Evolutionary conservation across 2,329 filamentous ascomycete genomes (phyloP), one percentile per base, ranked within the genome.

Genomic region (Hypoxylon sp.): DNA sequence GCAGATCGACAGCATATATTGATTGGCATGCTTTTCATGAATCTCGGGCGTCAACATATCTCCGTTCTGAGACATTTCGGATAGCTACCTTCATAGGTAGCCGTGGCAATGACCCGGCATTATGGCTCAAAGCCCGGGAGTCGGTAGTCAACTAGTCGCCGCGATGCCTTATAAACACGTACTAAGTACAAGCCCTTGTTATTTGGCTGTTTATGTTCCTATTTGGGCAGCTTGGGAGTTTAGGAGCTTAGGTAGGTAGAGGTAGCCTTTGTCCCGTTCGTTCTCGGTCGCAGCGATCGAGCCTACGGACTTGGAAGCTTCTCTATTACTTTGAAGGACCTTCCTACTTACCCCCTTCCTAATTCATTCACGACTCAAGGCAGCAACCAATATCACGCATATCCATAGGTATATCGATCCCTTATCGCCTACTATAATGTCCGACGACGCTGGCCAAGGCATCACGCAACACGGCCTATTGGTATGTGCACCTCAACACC

Each of bases 361-460:
- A 42, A 19, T 42, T 17, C 13, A 48, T 48, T 21, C 24, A 6
- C 13, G 2, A 27, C 46, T 48, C 24, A 48, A 48, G 46, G 10
- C 3, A 3, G 46, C 2, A 48, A 13, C 46, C 21, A 15, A 48
- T 10, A 44, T n/a, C 39, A 37, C 11, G 13, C 3, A 37, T 37
- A 11, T 37, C 11, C 32, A 37, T 6, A 32, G 7, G 13, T 37
- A 37, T 44, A 3, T 44, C n/a, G n/a, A 44, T 17, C 17, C 4
- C 0, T 44, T 19, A 10, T 44, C 17, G 17, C 39, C 8, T 44
- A 2, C 19, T n/a, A 44, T 6, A 19, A 44, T 44, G 39, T 44
- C 39, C 47, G 56, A 72, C 47, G 56, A 72, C 17, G 62, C 65
- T 10, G 68, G 70, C 6, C 70, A 72, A 53, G 68, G 68, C 1